Base-by-base conservation (phyloP, 1,284 basidiomycete genomes). In the Rhodofomes roseus region DNA sequence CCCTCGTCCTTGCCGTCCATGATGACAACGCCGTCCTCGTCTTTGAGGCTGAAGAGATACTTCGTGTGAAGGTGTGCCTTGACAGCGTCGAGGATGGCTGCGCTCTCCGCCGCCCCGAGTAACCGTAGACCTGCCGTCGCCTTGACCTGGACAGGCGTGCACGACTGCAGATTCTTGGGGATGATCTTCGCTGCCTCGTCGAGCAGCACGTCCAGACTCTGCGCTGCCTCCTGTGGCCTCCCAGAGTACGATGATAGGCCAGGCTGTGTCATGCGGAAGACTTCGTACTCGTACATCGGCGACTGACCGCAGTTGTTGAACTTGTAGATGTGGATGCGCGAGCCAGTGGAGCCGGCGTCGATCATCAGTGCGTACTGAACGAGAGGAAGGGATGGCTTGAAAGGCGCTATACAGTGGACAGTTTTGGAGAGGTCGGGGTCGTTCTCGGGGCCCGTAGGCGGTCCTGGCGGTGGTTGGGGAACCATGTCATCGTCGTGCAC, bases 1-100 rank as follows among this genome's bases (percentile, higher is more conserved):
- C 93, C 95, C 75, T 99, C 96, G 71, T 98, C 95, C 68, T 88
- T 90, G 20, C 96, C 96, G 67, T 98, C 95, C 96, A 98, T 98
- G 65, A 97, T 89, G 56, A 83, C 85, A 25, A 96, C 91, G 2
- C 81, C 82, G 48, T 84, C 83, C 62, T 82, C 79, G 36, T 83
- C 73, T 8, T 82, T 79, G 20, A 97, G 69, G 40, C 77, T 76
- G 77, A 98, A 98, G 14, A 90, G 89, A 70, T 90, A 98, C 61
- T 79, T 77, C 12, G 73, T 71, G 68, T 81, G 77, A 62, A 98
- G 70, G 66, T 89, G 80, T 41, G 71, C 68, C 66, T 86, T 79
- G 37, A 98, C 94, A 12, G 91, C 90, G 1, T 82, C 79, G 48
- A 99, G 76, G 62, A 99, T 97, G 58, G 85, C 89, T 16, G 77